Percentiles rank a stretch among this genome's conserved stretches.
Evolutionary conservation across 2,329 filamentous ascomycete species (phyloP).

Genomic region (Aspergillus tanneri): DNA sequence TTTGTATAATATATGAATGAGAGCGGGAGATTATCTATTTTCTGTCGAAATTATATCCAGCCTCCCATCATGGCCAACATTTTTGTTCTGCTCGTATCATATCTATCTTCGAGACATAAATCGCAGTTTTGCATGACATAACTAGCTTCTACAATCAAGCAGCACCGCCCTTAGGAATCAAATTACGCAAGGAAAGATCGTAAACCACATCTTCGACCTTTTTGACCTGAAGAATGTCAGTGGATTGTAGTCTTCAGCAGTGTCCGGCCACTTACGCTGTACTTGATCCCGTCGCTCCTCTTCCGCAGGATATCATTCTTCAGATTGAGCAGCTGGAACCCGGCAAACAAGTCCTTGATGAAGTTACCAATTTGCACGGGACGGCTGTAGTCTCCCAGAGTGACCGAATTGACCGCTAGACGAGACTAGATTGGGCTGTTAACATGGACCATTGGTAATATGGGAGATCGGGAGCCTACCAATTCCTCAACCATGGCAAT

Average conservation of each 20-base stretch:
- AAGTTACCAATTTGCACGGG: conserved; percentile 87
- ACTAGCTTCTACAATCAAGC: conserved; percentile 9
- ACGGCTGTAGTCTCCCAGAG: conserved; percentile 79
- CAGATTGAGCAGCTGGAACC: conserved; percentile 94
- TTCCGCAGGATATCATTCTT: conserved; percentile 92
- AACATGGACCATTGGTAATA: too few species aligned
- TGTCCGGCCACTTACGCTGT: conserved; percentile 66
- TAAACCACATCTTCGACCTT: conserved; percentile 98
- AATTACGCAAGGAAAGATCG: conserved; percentile 81
- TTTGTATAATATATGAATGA: not conserved
- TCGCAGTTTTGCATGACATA: not conserved
- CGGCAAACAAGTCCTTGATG: conserved; percentile 91
- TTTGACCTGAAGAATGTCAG: conserved; percentile 64
- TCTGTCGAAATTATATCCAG: not conserved
- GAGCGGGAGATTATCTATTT: not conserved
- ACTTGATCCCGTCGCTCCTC: conserved; percentile 91
- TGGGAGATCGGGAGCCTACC: conserved; percentile 38
- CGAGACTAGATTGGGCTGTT: conserved; percentile 63
- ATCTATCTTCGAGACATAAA: not conserved
- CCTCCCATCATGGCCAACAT: not conserved
- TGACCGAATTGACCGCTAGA: conserved; percentile 91
- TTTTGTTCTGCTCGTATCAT: not conserved
- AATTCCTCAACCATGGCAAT: conserved; percentile 89
- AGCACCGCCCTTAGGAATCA: conserved; percentile 58
- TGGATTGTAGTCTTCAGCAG: too few species aligned